phyloP scores from a whole-genome alignment of 2,329 filamentous ascomycete species.

The Colletotrichum spinosum region DNA sequence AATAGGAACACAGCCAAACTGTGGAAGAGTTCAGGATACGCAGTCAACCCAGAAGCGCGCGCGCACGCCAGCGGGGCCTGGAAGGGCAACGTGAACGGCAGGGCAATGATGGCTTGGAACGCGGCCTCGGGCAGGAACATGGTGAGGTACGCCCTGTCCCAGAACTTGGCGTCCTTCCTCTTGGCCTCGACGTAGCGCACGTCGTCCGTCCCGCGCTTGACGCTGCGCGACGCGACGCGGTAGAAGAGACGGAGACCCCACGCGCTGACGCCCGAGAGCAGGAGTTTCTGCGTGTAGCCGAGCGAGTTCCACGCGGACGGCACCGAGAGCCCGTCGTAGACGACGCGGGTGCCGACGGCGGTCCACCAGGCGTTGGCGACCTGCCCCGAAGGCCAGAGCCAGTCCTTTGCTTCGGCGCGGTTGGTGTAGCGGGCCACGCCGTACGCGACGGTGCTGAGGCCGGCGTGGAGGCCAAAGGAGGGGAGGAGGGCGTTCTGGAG shows the following conservation, averaged over 20 bases:
- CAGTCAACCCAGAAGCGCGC: constrained; percentile 24
- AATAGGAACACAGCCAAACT: constrained; percentile 65
- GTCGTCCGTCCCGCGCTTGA: constrained; percentile 65
- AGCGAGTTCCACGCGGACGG: constrained; percentile 58
- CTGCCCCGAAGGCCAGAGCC: constrained; percentile 66
- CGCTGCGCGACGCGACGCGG: constrained; percentile 60
- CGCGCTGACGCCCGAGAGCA: constrained; percentile 66
- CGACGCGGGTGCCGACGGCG: constrained; percentile 64
- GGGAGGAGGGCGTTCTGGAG: constrained; percentile 65
- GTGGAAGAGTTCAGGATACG: constrained; percentile 44
- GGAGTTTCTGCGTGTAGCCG: constrained; percentile 65
- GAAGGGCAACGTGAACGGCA: constrained; percentile 69
- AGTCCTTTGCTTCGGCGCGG: constrained; percentile 70
- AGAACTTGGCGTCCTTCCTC: constrained; percentile 60
- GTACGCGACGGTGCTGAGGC: constrained; percentile 64
- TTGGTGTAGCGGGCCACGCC: constrained; percentile 62
- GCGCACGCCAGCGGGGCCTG: constrained; percentile 47
- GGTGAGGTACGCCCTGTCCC: constrained; percentile 66
- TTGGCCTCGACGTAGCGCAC: constrained; percentile 65
- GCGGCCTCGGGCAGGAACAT: constrained; percentile 68
- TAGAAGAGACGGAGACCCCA: constrained; percentile 70
- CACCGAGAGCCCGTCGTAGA: constrained; percentile 57
- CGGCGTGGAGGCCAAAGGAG: constrained; percentile 64
- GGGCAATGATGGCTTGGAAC: constrained; percentile 66
- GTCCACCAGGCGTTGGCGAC: constrained; percentile 71